Base-by-base conservation (phyloP, 2,329 filamentous ascomycete genomes). In the Calonectria henricotiae region DNA sequence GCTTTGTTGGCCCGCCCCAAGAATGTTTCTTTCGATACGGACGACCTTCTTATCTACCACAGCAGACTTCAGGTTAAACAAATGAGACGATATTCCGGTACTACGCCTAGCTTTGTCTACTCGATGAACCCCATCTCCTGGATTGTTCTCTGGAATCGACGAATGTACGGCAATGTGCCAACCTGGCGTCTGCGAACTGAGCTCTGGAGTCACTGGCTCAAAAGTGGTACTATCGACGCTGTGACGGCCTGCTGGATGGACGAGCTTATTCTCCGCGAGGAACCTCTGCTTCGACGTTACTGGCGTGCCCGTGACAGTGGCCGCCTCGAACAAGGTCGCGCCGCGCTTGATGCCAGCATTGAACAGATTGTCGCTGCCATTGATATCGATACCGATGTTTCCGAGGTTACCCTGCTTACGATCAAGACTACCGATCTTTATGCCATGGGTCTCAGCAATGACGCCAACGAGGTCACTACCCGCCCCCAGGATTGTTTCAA, bases 381-480 rank as follows among this genome's bases (percentile, higher is more conserved):
- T 15, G 72, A 68, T 3, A 74, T 74, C 43, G 54, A 74, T 20
- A 72, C 71, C 1, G 73, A 74, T 41, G 71, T 74, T 2, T 70
- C 73, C 0, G 71, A 74, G 25, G 58, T 72, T 3, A 71, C 67
- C 9, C 25, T 74, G 2, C 62, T 74, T 0, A 61, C 70, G 2
- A 72, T 74, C 49, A 74, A 74, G 43, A 74, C 72, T 2, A 35
- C 73, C 0, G 73, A 74, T 51, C 71, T 74, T 5, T 74, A 74
- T 46, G 67, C 73, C 15, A 74, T 74, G 73, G 73, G 73, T 20
- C 71, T 74, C 1, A 63, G 73, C 23, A 72, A 69, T 11, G 73
- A 74, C 23, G 71, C 73, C n/a, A 74, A 67, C n/a, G 65, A 73
- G 1, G 54, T 74, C 5, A 74, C 73, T 0, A 49, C 73, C 1